These are phyloP conservation scores for Picea abies DNA, from an alignment of 83 land plant genomes.

Conservation along the genomic window DNA sequence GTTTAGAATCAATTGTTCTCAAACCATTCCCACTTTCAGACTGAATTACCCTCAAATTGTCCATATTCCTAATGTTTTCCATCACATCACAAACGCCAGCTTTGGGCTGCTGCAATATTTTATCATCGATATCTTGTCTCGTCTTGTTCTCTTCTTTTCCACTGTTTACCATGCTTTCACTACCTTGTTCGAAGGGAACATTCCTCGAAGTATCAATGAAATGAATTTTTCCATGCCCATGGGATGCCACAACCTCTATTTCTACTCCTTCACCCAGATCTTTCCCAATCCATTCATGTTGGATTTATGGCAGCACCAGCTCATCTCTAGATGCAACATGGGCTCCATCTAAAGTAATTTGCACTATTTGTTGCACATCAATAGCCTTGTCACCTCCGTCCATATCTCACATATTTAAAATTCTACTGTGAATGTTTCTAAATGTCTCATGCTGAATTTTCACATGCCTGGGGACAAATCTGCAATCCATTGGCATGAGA, in stretches of 20 bases:
- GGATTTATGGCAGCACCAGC: background rate
- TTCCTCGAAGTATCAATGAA: background rate
- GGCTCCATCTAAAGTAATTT: background rate
- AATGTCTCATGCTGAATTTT: background rate
- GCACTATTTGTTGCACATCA: background rate
- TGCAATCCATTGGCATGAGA: no score
- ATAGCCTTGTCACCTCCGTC: slow-evolving; percentile 2
- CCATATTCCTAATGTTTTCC: background rate
- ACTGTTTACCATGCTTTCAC: slow-evolving; percentile 6
- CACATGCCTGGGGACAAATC: background rate
- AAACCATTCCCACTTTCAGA: background rate
- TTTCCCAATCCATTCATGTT: slow-evolving; percentile 13
- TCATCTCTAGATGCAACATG: background rate
- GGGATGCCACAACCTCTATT: background rate
- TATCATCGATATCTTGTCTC: background rate
- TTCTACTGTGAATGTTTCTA: background rate
- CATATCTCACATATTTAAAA: background rate
- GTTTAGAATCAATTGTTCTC: background rate
- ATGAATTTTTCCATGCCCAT: background rate
- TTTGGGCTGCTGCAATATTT: background rate
- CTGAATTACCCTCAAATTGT: background rate
- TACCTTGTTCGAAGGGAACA: background rate
- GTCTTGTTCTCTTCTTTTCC: background rate
- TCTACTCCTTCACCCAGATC: slow-evolving; percentile 4
- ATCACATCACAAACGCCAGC: background rate